Conservation (phyloP, 2,329 filamentous ascomycete species). For the Didymella exigua region DNA sequence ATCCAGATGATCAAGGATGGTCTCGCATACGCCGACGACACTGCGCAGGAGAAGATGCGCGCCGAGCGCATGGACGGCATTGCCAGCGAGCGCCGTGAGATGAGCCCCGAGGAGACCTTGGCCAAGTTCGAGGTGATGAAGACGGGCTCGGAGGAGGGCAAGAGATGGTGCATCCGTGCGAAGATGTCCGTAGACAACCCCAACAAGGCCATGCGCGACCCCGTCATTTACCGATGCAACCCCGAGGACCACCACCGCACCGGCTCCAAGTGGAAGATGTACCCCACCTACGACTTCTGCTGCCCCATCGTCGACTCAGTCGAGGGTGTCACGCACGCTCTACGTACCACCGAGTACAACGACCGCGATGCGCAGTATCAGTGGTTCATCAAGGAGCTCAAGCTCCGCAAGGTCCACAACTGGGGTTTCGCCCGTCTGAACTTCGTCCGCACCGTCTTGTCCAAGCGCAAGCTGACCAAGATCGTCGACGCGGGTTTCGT, state of each 20-base stretch:
- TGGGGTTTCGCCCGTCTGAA: slow-evolving; percentile 87
- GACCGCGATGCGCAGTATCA: slow-evolving; percentile 86
- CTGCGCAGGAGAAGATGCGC: slow-evolving; percentile 85
- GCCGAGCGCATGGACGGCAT: slow-evolving; percentile 83
- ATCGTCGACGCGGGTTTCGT: slow-evolving; percentile 77
- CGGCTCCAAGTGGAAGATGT: slow-evolving; percentile 80
- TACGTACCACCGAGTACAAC: slow-evolving; percentile 85
- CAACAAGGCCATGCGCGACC: slow-evolving; percentile 95
- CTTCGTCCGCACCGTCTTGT: slow-evolving; percentile 81
- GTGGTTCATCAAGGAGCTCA: slow-evolving; percentile 79
- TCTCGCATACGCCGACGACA: slow-evolving; percentile 93
- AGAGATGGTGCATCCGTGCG: slow-evolving; percentile 88
- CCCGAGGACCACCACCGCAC: slow-evolving; percentile 75
- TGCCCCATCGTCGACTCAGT: slow-evolving; percentile 80
- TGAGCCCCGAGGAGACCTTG: slow-evolving; percentile 80
- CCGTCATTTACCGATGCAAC: slow-evolving; percentile 97
- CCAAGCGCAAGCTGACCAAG: slow-evolving; percentile 85
- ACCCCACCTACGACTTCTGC: slow-evolving; percentile 86
- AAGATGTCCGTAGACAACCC: slow-evolving; percentile 91
- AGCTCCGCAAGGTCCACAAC: slow-evolving; percentile 77
- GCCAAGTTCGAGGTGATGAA: slow-evolving; percentile 94
- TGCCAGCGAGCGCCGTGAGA: slow-evolving; percentile 79
- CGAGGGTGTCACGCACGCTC: slow-evolving; percentile 82
- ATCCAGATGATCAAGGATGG: slow-evolving; percentile 84
- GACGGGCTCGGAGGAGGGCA: slow-evolving; percentile 76